Percentiles rank a stretch among this genome's conserved stretches.
Evolutionary conservation across 805 yeast species (phyloP).

Genomic region (Starmera pachycereana): DNA sequence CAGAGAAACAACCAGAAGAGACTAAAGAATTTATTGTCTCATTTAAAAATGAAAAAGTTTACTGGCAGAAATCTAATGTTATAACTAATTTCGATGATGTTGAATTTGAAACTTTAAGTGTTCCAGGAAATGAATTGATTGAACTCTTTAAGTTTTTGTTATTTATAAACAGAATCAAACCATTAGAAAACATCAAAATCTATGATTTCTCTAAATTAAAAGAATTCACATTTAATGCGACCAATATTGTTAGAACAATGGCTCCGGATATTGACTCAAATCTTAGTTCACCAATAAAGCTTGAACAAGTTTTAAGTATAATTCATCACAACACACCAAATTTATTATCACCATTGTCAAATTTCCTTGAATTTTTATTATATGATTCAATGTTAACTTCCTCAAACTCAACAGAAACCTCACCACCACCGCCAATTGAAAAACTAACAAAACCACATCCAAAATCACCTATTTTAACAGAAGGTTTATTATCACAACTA

Average conservation of each 20-base stretch:
- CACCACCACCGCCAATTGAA: slow-evolving; percentile 1
- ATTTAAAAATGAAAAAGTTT: slow-evolving; percentile 6
- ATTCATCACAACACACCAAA: slow-evolving; percentile 29
- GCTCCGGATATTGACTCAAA: slow-evolving; percentile 25
- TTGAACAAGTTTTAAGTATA: slow-evolving; percentile 22
- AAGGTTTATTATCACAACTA: slow-evolving; percentile 30
- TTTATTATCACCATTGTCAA: slow-evolving; percentile 33
- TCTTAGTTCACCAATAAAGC: slow-evolving; percentile 14
- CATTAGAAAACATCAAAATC: slow-evolving; percentile 18
- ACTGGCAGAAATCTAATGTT: slow-evolving; percentile 23
- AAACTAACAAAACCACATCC: slow-evolving; percentile 13
- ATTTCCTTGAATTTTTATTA: slow-evolving; percentile 33
- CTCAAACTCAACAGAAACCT: neutral
- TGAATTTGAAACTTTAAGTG: slow-evolving; percentile 24
- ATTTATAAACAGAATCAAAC: slow-evolving; percentile 30
- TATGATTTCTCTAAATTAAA: slow-evolving; percentile 26
- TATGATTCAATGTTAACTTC: slow-evolving; percentile 15
- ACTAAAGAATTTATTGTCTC: slow-evolving; percentile 9
- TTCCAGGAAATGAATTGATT: slow-evolving; percentile 32
- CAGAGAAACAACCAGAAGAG: slow-evolving; percentile 4
- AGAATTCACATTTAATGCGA: slow-evolving; percentile 33
- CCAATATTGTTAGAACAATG: slow-evolving; percentile 39
- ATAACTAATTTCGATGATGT: slow-evolving; percentile 35
- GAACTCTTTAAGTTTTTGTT: slow-evolving; percentile 40
- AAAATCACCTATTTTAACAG: slow-evolving; percentile 24